Conservation (phyloP, 163 green algal species). For the Chlamydomonas reinhardtii region DNA sequence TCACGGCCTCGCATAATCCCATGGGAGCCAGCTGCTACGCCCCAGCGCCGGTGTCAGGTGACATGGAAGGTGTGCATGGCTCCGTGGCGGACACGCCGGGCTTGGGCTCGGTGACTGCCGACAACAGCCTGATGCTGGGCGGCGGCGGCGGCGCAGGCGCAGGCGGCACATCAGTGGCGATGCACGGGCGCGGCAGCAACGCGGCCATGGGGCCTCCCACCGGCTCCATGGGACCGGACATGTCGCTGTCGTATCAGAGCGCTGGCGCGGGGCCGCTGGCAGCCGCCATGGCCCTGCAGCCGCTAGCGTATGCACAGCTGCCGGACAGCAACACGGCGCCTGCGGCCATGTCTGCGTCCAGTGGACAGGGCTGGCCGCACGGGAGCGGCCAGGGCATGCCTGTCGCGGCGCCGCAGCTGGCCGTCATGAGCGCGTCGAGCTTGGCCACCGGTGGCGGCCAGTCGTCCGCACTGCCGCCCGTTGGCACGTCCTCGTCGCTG, state of each 20-base stretch:
- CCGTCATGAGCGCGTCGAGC: not conserved
- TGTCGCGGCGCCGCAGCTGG: no score
- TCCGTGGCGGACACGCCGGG: no score
- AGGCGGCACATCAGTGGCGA: not conserved
- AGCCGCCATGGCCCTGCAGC: no score
- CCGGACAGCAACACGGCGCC: no score
- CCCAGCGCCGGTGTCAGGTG: no score
- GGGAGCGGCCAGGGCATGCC: no score
- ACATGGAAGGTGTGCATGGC: not conserved
- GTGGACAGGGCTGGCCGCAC: no score
- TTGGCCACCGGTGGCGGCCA: not conserved
- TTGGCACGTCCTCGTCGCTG: not conserved
- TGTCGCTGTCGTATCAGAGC: not conserved
- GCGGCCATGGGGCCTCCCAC: no score
- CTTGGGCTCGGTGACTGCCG: not conserved
- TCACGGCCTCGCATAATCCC: not conserved
- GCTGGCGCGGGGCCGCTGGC: no score
- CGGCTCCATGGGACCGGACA: not conserved
- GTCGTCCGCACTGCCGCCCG: not conserved
- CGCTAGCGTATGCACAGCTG: no score
- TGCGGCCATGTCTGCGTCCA: no score
- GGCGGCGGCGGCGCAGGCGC: no score
- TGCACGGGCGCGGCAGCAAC: not conserved
- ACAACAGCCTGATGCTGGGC: not conserved
- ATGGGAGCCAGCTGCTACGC: not conserved